Conservation (phyloP, 1,284 basidiomycete genomes). For the Ceratobasidium sp. region DNA sequence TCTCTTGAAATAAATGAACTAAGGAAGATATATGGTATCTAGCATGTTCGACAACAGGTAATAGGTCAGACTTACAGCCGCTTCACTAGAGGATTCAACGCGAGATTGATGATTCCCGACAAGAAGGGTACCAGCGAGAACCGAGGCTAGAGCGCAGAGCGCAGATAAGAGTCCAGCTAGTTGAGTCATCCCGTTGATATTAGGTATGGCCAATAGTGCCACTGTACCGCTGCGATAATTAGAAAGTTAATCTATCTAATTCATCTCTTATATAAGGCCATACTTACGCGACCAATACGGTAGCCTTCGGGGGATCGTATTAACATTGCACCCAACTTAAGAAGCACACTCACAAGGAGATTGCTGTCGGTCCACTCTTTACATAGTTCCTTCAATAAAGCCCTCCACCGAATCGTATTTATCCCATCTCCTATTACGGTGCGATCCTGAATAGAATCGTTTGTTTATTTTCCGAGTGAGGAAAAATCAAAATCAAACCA, state of each 20-base stretch:
- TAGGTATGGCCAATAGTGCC: not conserved
- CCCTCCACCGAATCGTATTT: not conserved
- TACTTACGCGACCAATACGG: slow-evolving; percentile 6
- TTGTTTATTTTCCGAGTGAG: not conserved
- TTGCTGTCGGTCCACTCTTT: slow-evolving; percentile 8
- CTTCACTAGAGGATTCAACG: not conserved
- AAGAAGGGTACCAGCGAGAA: not conserved
- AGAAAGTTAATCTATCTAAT: not conserved
- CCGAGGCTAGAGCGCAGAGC: slow-evolving; percentile 1
- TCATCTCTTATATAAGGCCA: not conserved
- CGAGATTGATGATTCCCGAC: not conserved
- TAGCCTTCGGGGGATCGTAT: not conserved
- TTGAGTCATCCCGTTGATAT: not conserved
- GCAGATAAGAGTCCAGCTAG: not conserved
- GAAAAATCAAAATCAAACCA: not conserved
- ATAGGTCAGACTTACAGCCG: not conserved
- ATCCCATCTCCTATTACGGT: not conserved
- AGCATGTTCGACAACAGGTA: not conserved
- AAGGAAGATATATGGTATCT: no score
- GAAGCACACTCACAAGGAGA: not conserved
- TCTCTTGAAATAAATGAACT: not conserved
- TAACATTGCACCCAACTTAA: no score
- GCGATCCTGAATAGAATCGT: not conserved
- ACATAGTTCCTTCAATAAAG: not conserved
- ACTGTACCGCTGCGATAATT: not conserved